Conservation (phyloP, 2,329 filamentous ascomycete genomes). For the Trichoderma atrobrunneum region DNA sequence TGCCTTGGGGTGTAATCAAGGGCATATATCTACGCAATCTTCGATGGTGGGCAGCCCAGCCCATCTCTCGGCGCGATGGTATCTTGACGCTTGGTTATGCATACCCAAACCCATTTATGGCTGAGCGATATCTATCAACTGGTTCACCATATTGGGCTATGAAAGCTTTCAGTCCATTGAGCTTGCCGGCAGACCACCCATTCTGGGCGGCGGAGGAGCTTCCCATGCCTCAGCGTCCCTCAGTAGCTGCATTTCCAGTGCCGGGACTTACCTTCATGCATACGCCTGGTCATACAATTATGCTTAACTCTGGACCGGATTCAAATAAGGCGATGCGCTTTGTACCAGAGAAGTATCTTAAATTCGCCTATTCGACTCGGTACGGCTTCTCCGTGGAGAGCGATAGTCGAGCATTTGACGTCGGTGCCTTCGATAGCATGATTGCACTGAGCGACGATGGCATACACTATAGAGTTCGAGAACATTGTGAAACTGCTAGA, state of each 20-base stretch:
- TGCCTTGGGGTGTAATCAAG: conserved; percentile 17
- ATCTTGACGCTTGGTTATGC: background rate
- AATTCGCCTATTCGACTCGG: background rate
- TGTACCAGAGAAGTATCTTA: background rate
- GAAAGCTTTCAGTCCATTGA: background rate
- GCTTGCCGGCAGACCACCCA: background rate
- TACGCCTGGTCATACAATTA: background rate
- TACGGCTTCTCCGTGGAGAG: background rate
- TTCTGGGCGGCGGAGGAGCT: background rate
- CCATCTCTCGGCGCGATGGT: background rate
- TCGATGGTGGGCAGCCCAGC: conserved; percentile 12
- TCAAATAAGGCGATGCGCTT: background rate
- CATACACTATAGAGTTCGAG: conserved; percentile 9
- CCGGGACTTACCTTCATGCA: background rate
- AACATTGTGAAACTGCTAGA: background rate
- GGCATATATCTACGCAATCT: conserved; percentile 15
- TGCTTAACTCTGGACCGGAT: background rate
- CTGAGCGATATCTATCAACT: background rate
- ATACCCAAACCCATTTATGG: background rate
- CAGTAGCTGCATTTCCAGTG: background rate
- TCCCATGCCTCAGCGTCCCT: background rate
- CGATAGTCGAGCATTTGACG: conserved; percentile 8
- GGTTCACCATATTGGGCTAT: background rate
- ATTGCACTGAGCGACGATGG: conserved; percentile 12
- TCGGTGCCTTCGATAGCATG: conserved; percentile 15